Conservation (phyloP, 192 early-diverging fungal genomes). For the Gigaspora rosea region DNA sequence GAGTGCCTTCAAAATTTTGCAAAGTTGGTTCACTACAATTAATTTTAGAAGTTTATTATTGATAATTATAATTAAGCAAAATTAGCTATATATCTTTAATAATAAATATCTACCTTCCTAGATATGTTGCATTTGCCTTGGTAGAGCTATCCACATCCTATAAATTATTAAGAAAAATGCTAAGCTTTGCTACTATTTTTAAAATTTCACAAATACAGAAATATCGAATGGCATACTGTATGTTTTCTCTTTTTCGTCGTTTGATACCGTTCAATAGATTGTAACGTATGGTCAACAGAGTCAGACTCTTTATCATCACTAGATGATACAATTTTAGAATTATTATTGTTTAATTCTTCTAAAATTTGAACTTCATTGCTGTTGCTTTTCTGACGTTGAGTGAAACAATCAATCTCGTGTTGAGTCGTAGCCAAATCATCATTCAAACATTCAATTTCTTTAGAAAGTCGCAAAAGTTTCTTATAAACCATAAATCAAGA, state of each 20-base stretch:
- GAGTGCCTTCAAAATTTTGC: background rate
- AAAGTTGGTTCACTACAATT: too few species aligned
- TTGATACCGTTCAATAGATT: background rate
- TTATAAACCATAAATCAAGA: conserved; percentile 11
- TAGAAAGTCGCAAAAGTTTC: conserved; percentile 43
- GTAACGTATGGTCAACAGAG: background rate
- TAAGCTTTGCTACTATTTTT: background rate
- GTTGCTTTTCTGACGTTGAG: background rate
- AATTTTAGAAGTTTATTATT: background rate
- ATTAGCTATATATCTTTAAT: background rate
- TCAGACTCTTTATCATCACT: background rate
- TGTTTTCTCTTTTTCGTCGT: conserved; percentile 33
- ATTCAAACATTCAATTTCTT: conserved; percentile 48
- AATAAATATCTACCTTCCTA: background rate
- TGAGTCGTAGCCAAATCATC: conserved; percentile 45
- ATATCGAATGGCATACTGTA: conserved; percentile 29
- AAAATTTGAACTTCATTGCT: background rate
- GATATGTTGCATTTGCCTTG: background rate
- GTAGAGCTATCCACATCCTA: background rate
- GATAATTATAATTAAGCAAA: background rate
- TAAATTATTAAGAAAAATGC: background rate
- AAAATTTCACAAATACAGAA: background rate
- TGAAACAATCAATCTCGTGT: background rate
- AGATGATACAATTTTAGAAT: background rate
- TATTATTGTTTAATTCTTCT: background rate